Evolutionary conservation across 2,329 filamentous ascomycete species (phyloP), one percentile per base, ranked within the genome.

Genomic region (Sarocladium brachiariae): DNA sequence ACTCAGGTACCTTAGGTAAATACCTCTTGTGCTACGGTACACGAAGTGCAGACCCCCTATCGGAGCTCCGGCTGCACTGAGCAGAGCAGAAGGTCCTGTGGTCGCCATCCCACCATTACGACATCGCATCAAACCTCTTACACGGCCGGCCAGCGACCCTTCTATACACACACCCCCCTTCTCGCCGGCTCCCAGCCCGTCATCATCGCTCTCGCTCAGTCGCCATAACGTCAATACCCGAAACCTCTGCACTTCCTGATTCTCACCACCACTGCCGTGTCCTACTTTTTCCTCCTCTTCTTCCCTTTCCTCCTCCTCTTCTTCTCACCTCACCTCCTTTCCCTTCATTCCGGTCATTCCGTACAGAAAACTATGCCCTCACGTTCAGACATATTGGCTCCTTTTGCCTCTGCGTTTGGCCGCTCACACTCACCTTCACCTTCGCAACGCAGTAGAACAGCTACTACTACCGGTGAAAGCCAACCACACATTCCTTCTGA

Each of bases 341-440:
- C 16, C 16, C 16, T n/a, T 41, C 25, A n/a, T 27, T 39, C n/a
- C 35, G 18, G 35, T 39, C 21, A 19, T n/a, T 50, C 27, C 35
- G 14, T 23, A 48, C 33, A 34, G 25, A 19, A 33, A 53, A 50
- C 52, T 52, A 68, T 65, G 65, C 63, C 64, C 54, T 53, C 54
- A 52, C 53, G 59, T 34, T 55, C 58, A 25, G 61, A 58, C 34
- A 60, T 64, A 49, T 50, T 64, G 21, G 62, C 58, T 54, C 64
- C 64, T 38, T 56, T 65, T 34, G 57, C 60, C 48, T 67, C 65
- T 25, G 66, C 65, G 45, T 67, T 68, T 56, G 64, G 65, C 51
- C 52, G 45, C 18, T 48, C 45, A 31, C 18, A 48, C 18, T 66
- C 27, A 30, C 33, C 33, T 16, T 11, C 33, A 39, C 35, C 35